Percentiles rank a stretch among this genome's conserved stretches.
Conservation (phyloP, 345 rosid genomes). For the Geranium brycei region DNA sequence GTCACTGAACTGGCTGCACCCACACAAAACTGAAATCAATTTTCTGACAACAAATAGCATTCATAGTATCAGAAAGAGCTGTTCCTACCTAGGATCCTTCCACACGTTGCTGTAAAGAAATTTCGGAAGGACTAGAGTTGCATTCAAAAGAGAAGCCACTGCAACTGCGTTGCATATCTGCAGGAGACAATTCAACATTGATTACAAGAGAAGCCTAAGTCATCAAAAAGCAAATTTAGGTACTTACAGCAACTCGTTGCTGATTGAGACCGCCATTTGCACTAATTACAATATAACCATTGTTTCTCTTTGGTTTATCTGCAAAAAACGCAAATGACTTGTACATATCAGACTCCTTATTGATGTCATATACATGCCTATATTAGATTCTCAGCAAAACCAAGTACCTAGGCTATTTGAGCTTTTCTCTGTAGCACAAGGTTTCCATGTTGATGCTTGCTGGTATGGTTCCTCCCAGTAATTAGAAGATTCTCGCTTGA, state of each 20-base stretch:
- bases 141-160: conserved; percentile 65
- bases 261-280: conserved; percentile 96
- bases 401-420: conserved; percentile 20
- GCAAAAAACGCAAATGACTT: conserved; percentile 14
- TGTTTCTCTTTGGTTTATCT: conserved; percentile 32
- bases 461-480: conserved; percentile 44
- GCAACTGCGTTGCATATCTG: conserved; percentile 82
- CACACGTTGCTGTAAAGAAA: conserved; percentile 96
- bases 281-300: conserved; percentile 70
- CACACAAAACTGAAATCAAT: conserved; percentile 2
- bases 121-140: conserved; percentile 64
- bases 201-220: neutral
- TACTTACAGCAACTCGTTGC: conserved; percentile 87
- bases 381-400: neutral
- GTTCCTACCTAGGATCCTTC: conserved; percentile 76
- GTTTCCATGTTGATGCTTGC: conserved; percentile 61
- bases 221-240: neutral
- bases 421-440: conserved; percentile 48
- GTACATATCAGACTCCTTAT: conserved; percentile 6
- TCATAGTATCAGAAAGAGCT: neutral
- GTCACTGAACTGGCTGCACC: conserved; percentile 75
- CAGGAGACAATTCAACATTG: conserved; percentile 8
- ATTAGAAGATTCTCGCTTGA: conserved; percentile 28
- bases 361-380: neutral
- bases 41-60: too few species aligned